Conservation (phyloP, 176 grass and related monocot genomes). For the Poa annua region DNA sequence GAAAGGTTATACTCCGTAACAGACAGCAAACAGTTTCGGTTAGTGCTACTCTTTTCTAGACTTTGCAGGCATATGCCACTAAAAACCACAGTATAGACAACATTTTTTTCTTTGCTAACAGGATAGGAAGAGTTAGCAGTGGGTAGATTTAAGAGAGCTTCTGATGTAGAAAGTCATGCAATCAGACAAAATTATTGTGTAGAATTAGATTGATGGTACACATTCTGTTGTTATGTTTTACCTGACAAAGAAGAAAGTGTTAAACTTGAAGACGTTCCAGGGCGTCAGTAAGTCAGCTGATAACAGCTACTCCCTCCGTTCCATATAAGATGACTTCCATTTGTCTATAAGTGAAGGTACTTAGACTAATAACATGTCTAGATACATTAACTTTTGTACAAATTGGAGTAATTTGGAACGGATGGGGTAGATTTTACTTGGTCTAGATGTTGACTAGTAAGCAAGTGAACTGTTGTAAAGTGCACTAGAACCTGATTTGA, state of each 20-base stretch:
- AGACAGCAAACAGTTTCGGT: too few species aligned
- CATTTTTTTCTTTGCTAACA: neutral
- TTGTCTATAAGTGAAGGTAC: too few species aligned
- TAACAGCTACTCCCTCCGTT: too few species aligned
- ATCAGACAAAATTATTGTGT: conserved; percentile 4
- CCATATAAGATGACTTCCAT: too few species aligned
- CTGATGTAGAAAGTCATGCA: conserved; percentile 7
- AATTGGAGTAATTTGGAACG: too few species aligned
- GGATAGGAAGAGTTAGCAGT: neutral
- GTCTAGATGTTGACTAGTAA: conserved; percentile 1
- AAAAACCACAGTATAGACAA: neutral
- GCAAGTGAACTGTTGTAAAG: neutral
- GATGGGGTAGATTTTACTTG: neutral
- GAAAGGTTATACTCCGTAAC: too few species aligned
- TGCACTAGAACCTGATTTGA: neutral
- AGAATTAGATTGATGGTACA: neutral
- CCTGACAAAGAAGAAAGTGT: neutral
- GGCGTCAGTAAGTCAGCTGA: neutral
- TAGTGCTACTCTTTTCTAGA: too few species aligned
- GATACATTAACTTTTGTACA: too few species aligned
- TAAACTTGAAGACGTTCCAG: neutral
- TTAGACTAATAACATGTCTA: too few species aligned
- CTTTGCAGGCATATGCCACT: neutral
- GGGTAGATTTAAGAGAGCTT: conserved; percentile 4
- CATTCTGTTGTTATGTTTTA: neutral